Evolutionary conservation across 2,329 filamentous ascomycete genomes (phyloP).

Genomic region (Ilyonectria robusta): DNA sequence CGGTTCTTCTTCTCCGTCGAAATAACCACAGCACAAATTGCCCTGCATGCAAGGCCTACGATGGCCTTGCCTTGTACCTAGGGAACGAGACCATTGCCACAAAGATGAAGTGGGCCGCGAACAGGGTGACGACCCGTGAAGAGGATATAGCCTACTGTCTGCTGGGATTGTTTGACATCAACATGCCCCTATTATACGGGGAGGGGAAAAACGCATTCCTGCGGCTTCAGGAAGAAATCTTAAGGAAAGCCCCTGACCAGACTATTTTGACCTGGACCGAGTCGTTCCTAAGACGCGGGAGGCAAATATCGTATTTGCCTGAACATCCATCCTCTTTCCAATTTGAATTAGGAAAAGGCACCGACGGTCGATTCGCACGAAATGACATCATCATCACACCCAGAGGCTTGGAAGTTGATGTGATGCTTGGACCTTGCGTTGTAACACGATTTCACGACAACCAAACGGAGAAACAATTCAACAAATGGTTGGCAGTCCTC

Average conservation of each 20-base stretch:
- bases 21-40: constrained; percentile 35
- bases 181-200: constrained; percentile 55
- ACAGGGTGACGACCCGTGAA: constrained; percentile 47
- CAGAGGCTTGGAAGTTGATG: not conserved
- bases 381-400: constrained; percentile 11
- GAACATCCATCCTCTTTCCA: constrained; percentile 8
- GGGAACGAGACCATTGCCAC: constrained; percentile 44
- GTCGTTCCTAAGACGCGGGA: not conserved
- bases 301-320: not conserved
- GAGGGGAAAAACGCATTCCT: constrained; percentile 53
- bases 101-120: constrained; percentile 54
- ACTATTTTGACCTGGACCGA: constrained; percentile 50
- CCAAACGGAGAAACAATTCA: not conserved
- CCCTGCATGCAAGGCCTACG: constrained; percentile 31
- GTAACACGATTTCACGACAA: constrained; percentile 5
- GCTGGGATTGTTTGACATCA: constrained; percentile 52
- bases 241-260: constrained; percentile 52
- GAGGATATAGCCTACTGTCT: constrained; percentile 54
- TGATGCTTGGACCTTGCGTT: constrained; percentile 1
- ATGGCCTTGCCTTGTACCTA: constrained; percentile 1
- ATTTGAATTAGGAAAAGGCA: not conserved
- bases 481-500: constrained; percentile 8
- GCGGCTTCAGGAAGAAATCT: constrained; percentile 53
- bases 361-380: not conserved
- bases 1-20: constrained; percentile 31